Conservation (phyloP, 352 stramenopile genomes). For the Globisporangium abappressorium region DNA sequence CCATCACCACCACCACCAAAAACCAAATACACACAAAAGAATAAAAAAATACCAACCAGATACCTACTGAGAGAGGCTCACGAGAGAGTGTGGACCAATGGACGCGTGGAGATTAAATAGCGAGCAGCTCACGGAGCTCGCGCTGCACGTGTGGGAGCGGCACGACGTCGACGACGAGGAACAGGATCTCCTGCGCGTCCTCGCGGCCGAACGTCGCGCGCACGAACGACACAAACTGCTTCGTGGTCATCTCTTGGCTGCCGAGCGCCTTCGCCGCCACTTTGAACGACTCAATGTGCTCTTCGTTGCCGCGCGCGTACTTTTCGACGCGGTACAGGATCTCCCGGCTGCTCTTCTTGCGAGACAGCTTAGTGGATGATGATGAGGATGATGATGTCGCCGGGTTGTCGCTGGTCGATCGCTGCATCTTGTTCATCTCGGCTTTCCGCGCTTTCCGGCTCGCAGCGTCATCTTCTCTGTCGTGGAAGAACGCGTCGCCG, state of each 20-base stretch:
- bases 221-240: conserved; percentile 61
- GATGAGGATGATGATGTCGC: conserved; percentile 13
- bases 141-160: conserved; percentile 56
- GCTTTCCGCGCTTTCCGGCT: conserved; percentile 40
- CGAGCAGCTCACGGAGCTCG: conserved; percentile 50
- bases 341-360: conserved; percentile 66
- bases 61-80: not conserved
- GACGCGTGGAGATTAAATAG: conserved; percentile 23
- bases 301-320: conserved; percentile 43
- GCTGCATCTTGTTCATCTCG: conserved; percentile 38
- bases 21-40: not conserved
- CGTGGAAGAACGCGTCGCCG: conserved; percentile 16
- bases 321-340: conserved; percentile 64
- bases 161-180: conserved; percentile 63
- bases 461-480: conserved; percentile 16
- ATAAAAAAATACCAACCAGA: not conserved
- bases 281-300: conserved; percentile 59
- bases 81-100: not conserved
- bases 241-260: conserved; percentile 63
- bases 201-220: conserved; percentile 52
- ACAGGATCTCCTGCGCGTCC: conserved; percentile 54
- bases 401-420: conserved; percentile 15
- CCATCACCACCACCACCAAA: not conserved
- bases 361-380: conserved; percentile 23
- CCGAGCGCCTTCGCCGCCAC: conserved; percentile 64